Evolutionary conservation across 2,329 filamentous ascomycete genomes (phyloP).

Genomic region (Fusarium sp.): DNA sequence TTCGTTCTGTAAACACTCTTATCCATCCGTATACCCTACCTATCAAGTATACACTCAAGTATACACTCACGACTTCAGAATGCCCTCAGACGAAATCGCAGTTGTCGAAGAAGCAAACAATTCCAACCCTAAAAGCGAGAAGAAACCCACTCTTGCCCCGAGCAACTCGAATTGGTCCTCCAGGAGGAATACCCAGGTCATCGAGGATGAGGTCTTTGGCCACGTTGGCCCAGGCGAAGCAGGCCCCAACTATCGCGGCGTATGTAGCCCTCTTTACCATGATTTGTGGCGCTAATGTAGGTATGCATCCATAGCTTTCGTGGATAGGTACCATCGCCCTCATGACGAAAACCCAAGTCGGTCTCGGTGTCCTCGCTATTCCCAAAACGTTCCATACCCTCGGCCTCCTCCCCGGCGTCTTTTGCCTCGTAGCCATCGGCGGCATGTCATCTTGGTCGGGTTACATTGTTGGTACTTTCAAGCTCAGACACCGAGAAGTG

Average conservation of each 20-base stretch:
- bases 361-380: constrained; percentile 58
- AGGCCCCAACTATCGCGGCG: constrained; percentile 44
- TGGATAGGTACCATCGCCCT: constrained; percentile 53
- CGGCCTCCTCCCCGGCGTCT: constrained; percentile 58
- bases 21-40: background rate
- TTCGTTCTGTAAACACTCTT: background rate
- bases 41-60: background rate
- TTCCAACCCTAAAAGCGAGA: background rate
- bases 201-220: constrained; percentile 35
- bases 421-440: constrained; percentile 51
- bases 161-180: constrained; percentile 2
- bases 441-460: constrained; percentile 58
- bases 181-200: background rate
- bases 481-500: constrained; percentile 56
- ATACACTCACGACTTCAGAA: background rate
- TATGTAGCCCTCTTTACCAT: background rate
- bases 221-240: constrained; percentile 32
- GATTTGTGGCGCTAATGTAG: background rate
- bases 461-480: constrained; percentile 60
- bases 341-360: constrained; percentile 57
- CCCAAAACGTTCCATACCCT: constrained; percentile 54
- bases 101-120: background rate
- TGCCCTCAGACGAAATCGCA: background rate
- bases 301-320: constrained; percentile 43
- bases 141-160: background rate